Percentiles rank a stretch among this genome's conserved stretches.
Conservation (phyloP, 1,139 yeast genomes). For the Pichia sp. region DNA sequence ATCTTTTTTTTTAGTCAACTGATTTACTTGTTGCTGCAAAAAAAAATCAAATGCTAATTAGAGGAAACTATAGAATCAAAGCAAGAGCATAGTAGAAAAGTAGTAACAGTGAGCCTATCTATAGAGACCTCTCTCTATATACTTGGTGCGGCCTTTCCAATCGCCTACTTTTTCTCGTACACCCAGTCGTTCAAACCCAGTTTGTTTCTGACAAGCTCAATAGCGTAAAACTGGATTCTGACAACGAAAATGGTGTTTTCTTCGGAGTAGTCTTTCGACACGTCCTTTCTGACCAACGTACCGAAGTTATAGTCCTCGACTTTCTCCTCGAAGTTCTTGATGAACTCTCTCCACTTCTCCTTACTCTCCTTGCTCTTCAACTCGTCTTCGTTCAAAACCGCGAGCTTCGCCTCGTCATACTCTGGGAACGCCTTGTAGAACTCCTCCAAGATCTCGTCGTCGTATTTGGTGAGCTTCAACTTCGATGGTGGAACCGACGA, state of each 20-base stretch:
- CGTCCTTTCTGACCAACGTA: slow-evolving; percentile 72
- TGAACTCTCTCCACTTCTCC: slow-evolving; percentile 85
- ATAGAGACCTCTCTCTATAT: slow-evolving; percentile 5
- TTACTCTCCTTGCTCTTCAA: slow-evolving; percentile 81
- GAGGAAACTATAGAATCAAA: not conserved
- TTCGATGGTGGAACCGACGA: slow-evolving; percentile 72
- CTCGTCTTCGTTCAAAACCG: slow-evolving; percentile 63
- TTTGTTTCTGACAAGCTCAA: slow-evolving; percentile 91
- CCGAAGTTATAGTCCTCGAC: slow-evolving; percentile 94
- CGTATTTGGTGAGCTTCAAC: slow-evolving; percentile 71
- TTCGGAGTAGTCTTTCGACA: slow-evolving; percentile 73
- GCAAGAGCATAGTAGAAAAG: not conserved
- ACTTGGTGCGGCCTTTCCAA: not conserved
- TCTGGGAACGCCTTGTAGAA: slow-evolving; percentile 81
- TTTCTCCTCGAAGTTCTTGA: slow-evolving; percentile 72
- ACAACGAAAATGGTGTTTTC: slow-evolving; percentile 84
- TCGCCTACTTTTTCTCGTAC: slow-evolving; percentile 9
- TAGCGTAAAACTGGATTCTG: slow-evolving; percentile 89
- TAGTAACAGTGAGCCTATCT: not conserved
- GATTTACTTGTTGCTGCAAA: not conserved
- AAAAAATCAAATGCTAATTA: not conserved
- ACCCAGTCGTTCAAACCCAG: slow-evolving; percentile 93
- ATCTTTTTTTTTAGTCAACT: not conserved
- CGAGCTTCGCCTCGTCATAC: slow-evolving; percentile 54
- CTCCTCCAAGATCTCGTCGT: slow-evolving; percentile 74